phyloP scores from a whole-genome alignment of 2,329 filamentous ascomycete species.

The Exophiala bonariae region DNA sequence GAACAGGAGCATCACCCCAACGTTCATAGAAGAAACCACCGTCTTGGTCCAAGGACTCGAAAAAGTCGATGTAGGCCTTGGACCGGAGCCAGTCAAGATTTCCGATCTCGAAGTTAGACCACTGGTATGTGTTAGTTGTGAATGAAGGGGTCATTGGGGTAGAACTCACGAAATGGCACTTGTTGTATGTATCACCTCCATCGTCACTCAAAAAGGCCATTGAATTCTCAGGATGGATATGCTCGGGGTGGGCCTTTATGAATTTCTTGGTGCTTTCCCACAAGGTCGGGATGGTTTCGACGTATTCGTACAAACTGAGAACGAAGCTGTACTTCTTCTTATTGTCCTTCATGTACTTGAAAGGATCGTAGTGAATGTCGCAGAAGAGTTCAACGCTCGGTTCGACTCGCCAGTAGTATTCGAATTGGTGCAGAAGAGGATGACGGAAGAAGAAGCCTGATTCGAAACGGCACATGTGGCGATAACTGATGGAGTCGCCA shows the following conservation, averaged over 20 bases:
- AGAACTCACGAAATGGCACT: constrained; percentile 86
- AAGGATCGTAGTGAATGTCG: constrained; percentile 92
- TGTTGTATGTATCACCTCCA: constrained; percentile 87
- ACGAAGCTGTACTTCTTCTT: constrained; percentile 99
- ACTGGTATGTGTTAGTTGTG: constrained; percentile 53
- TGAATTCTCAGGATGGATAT: constrained; percentile 79
- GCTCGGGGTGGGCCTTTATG: constrained; percentile 84
- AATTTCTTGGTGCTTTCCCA: constrained; percentile 97
- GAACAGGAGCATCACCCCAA: constrained; percentile 96
- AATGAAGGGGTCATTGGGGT: too few species aligned
- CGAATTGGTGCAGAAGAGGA: constrained; percentile 88
- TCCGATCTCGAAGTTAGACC: constrained; percentile 99
- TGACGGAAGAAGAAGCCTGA: constrained; percentile 99
- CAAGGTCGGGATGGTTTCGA: constrained; percentile 91
- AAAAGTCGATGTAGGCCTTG: constrained; percentile 85
- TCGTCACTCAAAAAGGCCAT: constrained; percentile 93
- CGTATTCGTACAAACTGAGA: constrained; percentile 92
- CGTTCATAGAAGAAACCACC: constrained; percentile 99
- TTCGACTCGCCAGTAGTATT: constrained; percentile 99
- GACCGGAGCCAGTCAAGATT: constrained; percentile 92
- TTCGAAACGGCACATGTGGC: constrained; percentile 99
- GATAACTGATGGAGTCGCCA: constrained; percentile 92
- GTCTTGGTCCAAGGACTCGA: constrained; percentile 80
- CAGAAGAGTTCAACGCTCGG: constrained; percentile 95
- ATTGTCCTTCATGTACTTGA: constrained; percentile 93